phyloP scores from a whole-genome alignment of 179 eudicot genomes.

The Drosera spatulata region DNA sequence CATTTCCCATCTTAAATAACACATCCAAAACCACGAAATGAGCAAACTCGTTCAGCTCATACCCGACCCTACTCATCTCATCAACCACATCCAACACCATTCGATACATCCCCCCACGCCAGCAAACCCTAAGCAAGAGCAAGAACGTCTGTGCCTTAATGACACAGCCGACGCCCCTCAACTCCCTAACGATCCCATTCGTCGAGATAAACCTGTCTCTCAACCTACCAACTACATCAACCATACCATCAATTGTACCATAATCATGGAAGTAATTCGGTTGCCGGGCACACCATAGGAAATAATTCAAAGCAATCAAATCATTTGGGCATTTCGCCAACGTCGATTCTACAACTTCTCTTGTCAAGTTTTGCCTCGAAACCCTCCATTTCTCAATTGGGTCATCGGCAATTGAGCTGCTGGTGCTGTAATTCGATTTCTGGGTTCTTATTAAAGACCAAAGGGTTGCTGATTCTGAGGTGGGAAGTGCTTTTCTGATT shows the following conservation, averaged over 20 bases:
- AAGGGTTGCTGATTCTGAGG: too few relatives aligned
- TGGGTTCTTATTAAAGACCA: too few relatives aligned
- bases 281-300: constrained; percentile 47
- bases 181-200: constrained; percentile 17
- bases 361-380: too few relatives aligned
- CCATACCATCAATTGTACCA: constrained; percentile 22
- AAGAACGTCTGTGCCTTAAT: constrained; percentile 35
- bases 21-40: constrained; percentile 36
- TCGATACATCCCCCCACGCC: constrained; percentile 30
- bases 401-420: too few relatives aligned
- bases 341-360: constrained; percentile 19
- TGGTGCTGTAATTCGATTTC: too few relatives aligned
- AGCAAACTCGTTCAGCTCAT: constrained; percentile 29
- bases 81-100: constrained; percentile 29
- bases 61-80: constrained; percentile 26
- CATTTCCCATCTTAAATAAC: constrained; percentile 20
- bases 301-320: constrained; percentile 30
- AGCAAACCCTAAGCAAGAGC: constrained; percentile 36
- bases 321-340: constrained; percentile 35
- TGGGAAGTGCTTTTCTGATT: too few relatives aligned
- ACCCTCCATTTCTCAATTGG: too few relatives aligned
- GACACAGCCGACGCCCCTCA: constrained; percentile 23
- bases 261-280: constrained; percentile 36
- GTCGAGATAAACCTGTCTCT: constrained; percentile 12
- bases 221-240: constrained; percentile 21